Base-by-base conservation (phyloP, 2,329 filamentous ascomycete species). In the Ceratocystis harringtonii region DNA sequence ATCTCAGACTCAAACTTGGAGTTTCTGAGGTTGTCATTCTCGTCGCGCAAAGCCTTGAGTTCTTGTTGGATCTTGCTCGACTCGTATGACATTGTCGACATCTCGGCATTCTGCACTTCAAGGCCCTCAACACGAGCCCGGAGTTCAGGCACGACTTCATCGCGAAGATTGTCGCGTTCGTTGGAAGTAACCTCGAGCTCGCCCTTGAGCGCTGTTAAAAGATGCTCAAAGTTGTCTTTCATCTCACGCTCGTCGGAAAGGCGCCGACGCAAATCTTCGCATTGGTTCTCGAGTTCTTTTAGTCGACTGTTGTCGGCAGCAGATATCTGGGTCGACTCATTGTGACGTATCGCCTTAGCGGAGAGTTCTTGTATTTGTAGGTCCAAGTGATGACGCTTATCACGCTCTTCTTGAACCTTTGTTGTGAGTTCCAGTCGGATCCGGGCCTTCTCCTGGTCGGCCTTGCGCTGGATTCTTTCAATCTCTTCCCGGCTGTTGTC, bases 221-320 rank as follows among this genome's bases (percentile, higher is more conserved):
- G 81, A 73, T 96, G 92, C 75, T 97, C 91, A 71, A 97, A 95
- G 73, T 95, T 96, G 72, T 90, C 86, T 74, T 95, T 96, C 70
- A 89, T 85, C 73, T 89, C 84, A 65, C 89, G 84, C 76, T 99
- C 94, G 72, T 97, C 91, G 0, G 83, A 80, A 57, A 99, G 79
- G 70, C 89, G 87, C 70, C 92, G 85, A 69, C 88, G 85, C 61
- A 92, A 82, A 71, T 95, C 90, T 70, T 96, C 91, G 69, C 95
- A 85, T 0, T 85, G 85, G 64, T 76, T 79, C 74, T 96, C 91
- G 30, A 97, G 80, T 70, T 96, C 89, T 72, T 83, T 86, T 45
- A 94, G 79, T 65, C 87, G 84, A 30, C 78, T 80, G 67, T 76
- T 80, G 28, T 80, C 80, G 72, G 86, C 78, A 67, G 81, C 72